Evolutionary conservation across 2,329 filamentous ascomycete genomes (phyloP).

Genomic region (Aspergillus piperis): DNA sequence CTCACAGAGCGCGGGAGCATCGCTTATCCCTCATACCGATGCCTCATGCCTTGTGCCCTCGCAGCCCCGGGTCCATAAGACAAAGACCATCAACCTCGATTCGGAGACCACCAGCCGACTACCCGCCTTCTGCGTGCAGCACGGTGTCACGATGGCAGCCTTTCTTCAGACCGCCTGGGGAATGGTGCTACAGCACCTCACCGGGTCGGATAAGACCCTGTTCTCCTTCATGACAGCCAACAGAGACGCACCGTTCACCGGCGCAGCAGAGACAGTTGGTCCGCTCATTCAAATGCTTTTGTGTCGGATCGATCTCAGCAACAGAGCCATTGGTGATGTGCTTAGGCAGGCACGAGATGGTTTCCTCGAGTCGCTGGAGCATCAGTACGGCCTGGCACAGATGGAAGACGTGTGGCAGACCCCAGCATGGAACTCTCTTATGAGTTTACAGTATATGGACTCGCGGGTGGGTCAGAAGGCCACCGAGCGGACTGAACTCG

Average conservation of each 20-base stretch:
- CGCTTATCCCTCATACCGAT: background rate
- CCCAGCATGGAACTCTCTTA: background rate
- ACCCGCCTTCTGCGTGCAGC: background rate
- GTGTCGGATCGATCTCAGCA: background rate
- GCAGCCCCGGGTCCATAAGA: background rate
- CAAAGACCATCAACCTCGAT: background rate
- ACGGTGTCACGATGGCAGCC: background rate
- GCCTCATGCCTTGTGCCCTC: background rate
- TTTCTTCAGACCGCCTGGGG: background rate
- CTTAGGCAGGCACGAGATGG: background rate
- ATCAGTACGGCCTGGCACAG: background rate
- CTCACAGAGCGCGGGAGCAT: background rate
- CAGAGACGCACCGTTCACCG: background rate
- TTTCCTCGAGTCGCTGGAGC: background rate
- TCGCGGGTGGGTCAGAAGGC: background rate
- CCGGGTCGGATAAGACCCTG: background rate
- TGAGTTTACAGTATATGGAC: background rate
- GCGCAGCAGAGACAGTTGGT: background rate
- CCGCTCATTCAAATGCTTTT: background rate
- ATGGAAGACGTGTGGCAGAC: background rate
- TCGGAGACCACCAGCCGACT: background rate
- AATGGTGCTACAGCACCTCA: background rate
- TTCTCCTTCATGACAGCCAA: background rate
- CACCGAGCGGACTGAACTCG: background rate
- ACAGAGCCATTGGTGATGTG: background rate